phyloP scores from a whole-genome alignment of 1,139 yeast species.

The Sugiyamaella grinbergsii region DNA sequence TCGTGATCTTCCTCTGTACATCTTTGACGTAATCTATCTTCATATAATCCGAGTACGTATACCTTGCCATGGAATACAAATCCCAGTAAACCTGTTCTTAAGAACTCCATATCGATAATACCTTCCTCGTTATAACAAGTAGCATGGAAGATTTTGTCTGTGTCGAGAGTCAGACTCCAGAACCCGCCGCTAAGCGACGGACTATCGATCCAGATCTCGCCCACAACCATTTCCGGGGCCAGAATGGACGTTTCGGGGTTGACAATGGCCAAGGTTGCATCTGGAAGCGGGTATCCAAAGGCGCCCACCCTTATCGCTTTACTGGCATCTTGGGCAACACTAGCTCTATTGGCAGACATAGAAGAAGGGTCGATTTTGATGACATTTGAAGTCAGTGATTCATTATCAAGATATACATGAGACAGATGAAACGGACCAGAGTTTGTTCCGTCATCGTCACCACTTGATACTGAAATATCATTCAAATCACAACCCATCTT shows the following conservation, averaged over 20 bases:
- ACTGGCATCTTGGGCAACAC: conserved; percentile 47
- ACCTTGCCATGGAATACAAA: conserved; percentile 85
- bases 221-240: conserved; percentile 76
- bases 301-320: conserved; percentile 74
- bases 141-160: conserved; percentile 79
- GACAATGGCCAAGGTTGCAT: conserved; percentile 89
- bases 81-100: conserved; percentile 89
- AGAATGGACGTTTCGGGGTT: conserved; percentile 83
- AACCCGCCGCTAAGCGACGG: conserved; percentile 88
- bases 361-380: conserved; percentile 71
- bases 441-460: conserved; percentile 38
- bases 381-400: conserved; percentile 73
- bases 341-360: conserved; percentile 52
- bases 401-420: conserved; percentile 78
- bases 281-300: conserved; percentile 93
- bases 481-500: conserved; percentile 49
- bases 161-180: conserved; percentile 71
- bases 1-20: conserved; percentile 22
- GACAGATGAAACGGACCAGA: conserved; percentile 54
- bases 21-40: conserved; percentile 81
- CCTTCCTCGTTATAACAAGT: conserved; percentile 73
- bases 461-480: neutral
- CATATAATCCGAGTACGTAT: conserved; percentile 84
- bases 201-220: conserved; percentile 95
- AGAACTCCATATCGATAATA: conserved; percentile 69